A percentile compares a stretch with the other conserved stretches of the same genome.
Evolutionary conservation across 116 monocot species (phyloP).

Genomic region (Dioscorea cayenensis): DNA sequence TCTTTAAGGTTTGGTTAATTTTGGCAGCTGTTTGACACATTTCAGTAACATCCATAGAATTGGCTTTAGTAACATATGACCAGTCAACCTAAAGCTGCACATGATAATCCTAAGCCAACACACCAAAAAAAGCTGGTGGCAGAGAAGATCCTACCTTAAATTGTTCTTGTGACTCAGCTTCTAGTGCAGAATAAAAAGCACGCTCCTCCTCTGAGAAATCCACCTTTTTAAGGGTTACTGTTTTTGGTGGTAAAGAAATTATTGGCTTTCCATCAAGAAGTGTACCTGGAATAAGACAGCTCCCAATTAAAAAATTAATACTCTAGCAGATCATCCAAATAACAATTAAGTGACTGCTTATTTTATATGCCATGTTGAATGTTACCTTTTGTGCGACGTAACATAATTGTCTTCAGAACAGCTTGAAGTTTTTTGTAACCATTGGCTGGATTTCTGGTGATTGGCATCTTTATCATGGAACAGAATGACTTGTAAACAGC

Average conservation of each 20-base stretch:
- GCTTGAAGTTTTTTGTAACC: conserved; percentile 84
- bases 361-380: not conserved
- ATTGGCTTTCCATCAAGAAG: conserved; percentile 71
- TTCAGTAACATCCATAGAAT: no score
- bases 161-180: conserved; percentile 65
- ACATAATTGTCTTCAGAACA: conserved; percentile 73
- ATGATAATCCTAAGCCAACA: not conserved
- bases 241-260: conserved; percentile 59
- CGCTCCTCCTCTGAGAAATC: conserved; percentile 67
- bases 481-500: conserved; percentile 63
- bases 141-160: conserved; percentile 43
- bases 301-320: not conserved
- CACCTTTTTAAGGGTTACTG: conserved; percentile 46
- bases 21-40: no score
- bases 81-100: not conserved
- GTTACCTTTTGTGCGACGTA: conserved; percentile 88
- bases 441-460: conserved; percentile 47
- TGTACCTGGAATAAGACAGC: conserved; percentile 26
- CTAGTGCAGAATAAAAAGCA: conserved; percentile 55
- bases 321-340: not conserved
- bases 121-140: not conserved
- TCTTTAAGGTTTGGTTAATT: no score
- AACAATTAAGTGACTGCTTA: no score
- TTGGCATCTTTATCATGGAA: conserved; percentile 60
- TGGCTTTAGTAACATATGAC: no score